These are phyloP conservation scores for Paracoccidioides lutzii DNA, from an alignment of 2,329 filamentous ascomycete genomes.

Conservation along the genomic window DNA sequence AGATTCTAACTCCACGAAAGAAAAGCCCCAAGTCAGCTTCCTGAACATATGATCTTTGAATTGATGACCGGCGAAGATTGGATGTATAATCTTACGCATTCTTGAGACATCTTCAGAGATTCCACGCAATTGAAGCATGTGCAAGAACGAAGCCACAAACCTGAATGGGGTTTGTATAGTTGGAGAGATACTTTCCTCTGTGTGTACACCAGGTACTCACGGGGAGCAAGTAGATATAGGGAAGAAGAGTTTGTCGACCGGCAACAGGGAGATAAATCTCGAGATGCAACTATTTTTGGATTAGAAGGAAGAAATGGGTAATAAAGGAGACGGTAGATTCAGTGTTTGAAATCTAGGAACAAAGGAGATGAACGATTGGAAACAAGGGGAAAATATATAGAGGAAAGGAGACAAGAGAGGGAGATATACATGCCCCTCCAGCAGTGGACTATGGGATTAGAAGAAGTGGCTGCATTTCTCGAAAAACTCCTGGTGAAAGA, in stretches of 20 bases:
- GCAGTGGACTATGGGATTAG: not conserved
- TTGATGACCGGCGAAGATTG: too few relatives aligned
- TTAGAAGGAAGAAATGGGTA: not conserved
- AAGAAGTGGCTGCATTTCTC: not conserved
- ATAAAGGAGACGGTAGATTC: not conserved
- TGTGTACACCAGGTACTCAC: not conserved
- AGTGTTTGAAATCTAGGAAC: not conserved
- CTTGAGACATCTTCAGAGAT: not conserved
- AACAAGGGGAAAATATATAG: not conserved
- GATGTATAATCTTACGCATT: not conserved
- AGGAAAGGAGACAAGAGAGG: not conserved
- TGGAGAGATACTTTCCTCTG: not conserved
- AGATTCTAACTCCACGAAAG: not conserved
- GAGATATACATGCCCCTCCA: not conserved
- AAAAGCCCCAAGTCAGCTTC: not conserved
- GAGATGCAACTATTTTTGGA: not conserved
- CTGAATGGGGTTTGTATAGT: not conserved
- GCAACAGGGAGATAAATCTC: not conserved
- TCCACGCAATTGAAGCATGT: not conserved
- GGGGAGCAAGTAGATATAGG: too few relatives aligned
- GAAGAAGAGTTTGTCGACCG: not conserved
- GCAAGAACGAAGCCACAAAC: not conserved
- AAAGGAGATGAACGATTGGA: not conserved
- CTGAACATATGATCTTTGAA: too few relatives aligned
- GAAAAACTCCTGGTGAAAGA: not conserved